Evolutionary conservation across 2,329 filamentous ascomycete genomes (phyloP).

Genomic region (Fusarium agapanthi): DNA sequence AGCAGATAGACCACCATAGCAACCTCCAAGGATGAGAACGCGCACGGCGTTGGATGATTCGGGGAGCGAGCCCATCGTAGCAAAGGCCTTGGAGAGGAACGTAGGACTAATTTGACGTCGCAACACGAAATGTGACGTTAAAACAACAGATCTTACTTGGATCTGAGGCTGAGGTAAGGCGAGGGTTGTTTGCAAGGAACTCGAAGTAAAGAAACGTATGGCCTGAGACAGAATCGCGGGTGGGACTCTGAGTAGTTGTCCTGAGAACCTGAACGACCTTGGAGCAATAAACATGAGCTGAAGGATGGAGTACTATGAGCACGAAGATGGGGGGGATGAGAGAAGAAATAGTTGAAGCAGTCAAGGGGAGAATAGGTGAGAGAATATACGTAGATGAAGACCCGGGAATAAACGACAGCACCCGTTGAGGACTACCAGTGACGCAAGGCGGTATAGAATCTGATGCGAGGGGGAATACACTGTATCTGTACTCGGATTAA

Average conservation of each 20-base stretch:
- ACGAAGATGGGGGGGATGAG: background rate
- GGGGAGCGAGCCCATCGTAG: conserved; percentile 46
- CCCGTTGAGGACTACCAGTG: conserved; percentile 1
- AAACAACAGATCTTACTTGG: background rate
- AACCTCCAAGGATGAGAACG: conserved; percentile 75
- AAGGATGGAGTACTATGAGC: background rate
- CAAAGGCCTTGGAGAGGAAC: conserved; percentile 13
- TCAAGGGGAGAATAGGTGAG: background rate
- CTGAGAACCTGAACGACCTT: conserved; percentile 24
- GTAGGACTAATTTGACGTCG: conserved; percentile 8
- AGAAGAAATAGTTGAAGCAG: conserved; percentile 1
- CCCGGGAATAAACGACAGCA: conserved; percentile 16
- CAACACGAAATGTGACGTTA: background rate
- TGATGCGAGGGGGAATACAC: conserved; percentile 2
- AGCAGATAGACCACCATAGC: conserved; percentile 75
- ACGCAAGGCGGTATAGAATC: conserved; percentile 5
- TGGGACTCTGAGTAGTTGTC: conserved; percentile 12
- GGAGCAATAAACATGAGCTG: conserved; percentile 35
- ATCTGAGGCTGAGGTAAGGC: conserved; percentile 7
- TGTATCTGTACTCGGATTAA: conserved; percentile 14
- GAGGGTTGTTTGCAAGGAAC: conserved; percentile 3
- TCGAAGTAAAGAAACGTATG: conserved; percentile 5
- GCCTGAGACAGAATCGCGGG: conserved; percentile 7
- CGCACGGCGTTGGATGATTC: conserved; percentile 52
- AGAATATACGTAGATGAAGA: background rate